Percentiles rank a stretch among this genome's conserved stretches.
Conservation (phyloP, 176 grass and related monocot genomes). For the Musa beccarii region DNA sequence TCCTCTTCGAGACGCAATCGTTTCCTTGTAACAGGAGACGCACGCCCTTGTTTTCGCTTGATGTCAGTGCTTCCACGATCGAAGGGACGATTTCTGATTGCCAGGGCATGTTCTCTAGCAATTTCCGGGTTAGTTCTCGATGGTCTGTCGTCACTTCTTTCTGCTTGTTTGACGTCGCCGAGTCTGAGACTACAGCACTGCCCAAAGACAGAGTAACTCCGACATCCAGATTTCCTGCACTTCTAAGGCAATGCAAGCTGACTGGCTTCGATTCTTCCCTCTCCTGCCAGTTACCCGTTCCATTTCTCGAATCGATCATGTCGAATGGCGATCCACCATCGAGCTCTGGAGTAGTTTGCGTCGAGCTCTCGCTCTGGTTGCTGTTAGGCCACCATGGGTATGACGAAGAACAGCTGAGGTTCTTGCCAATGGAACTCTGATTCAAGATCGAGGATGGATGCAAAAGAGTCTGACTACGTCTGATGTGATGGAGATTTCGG, state of each 20-base stretch:
- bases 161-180: conserved; percentile 31
- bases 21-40: conserved; percentile 51
- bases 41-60: conserved; percentile 22
- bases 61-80: conserved; percentile 36
- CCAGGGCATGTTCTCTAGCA: conserved; percentile 62
- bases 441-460: conserved; percentile 20
- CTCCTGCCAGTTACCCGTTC: background rate
- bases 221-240: conserved; percentile 22
- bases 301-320: background rate
- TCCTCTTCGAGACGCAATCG: conserved; percentile 38
- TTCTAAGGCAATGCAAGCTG: conserved; percentile 1
- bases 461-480: conserved; percentile 21
- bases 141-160: conserved; percentile 13
- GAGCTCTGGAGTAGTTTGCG: conserved; percentile 4
- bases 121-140: conserved; percentile 38
- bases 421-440: background rate
- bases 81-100: conserved; percentile 29
- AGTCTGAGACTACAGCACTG: conserved; percentile 40
- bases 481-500: conserved; percentile 49
- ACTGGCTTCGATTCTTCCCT: conserved; percentile 1
- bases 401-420: conserved; percentile 12
- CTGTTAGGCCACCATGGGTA: conserved; percentile 34
- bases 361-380: conserved; percentile 26
- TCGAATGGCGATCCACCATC: background rate
- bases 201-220: conserved; percentile 37